Base-by-base conservation (phyloP, 306 rosid genomes). In the Castanospermum australe region DNA sequence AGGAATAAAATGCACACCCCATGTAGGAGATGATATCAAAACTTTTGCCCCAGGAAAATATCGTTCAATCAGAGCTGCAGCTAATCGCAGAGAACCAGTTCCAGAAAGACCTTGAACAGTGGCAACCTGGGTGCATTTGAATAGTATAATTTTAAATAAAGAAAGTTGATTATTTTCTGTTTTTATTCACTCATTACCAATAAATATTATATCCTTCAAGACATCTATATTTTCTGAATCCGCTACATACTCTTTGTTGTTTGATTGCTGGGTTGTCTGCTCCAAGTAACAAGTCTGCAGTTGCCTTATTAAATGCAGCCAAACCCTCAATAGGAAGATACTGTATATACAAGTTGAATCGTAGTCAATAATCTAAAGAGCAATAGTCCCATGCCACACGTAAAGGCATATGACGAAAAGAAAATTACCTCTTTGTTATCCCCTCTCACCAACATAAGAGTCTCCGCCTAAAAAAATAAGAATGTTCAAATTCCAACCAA, bases 71-170 rank as follows among this genome's bases (percentile, higher is more conserved):
- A 95, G 85, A 79, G 99, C 98, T 18, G 89, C 98, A 76, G 84
- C 99, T 35, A 95, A 78, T 72, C 99, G 89, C 44, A 95, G 91
- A 85, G 99, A 96, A 35, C 99, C 99, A 80, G 99, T 93, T 84
- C 99, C 99, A 10, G 97, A 96, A 57, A 93, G 96, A 69, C 99
- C 98, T 90, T 93, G 99, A 81, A 93, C 94, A 73, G 97, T 96
- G 52, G 97, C 99, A 70, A 96, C 96, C 99, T 96, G 85, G 61
- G 70, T 32, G 35, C 36, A 80, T 70, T 35, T 63, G 32, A 78
- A 61, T 47, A 67, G 83, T 64, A 64, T 30, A 55, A 78, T 39
- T 48, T 12, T 8, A 20, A 56, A 12, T 47, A 22, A 12, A n/a
- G 67, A 18, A 42, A 18, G 12, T 2, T 15, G 32, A 39, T 38